Base-by-base conservation (phyloP, 2,329 filamentous ascomycete species). In the Fusarium subglutinans region DNA sequence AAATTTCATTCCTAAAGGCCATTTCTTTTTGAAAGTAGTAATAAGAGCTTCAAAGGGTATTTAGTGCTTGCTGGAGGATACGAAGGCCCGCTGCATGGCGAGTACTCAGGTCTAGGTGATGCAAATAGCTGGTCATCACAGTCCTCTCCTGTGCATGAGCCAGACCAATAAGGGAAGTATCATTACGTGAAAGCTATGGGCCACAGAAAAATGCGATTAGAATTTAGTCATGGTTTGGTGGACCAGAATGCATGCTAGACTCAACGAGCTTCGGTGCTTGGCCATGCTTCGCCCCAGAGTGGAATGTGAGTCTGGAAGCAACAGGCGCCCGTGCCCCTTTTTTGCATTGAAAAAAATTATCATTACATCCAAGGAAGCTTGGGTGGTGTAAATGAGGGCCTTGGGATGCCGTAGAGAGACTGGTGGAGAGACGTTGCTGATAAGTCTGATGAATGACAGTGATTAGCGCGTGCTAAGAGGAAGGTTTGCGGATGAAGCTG, bases 401-500 rank as follows among this genome's bases (percentile, higher is more conserved):
- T 58, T 6, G 28, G 41, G n/a, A 24, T 14, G 2, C 18, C 15
- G 22, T 1, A 30, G 44, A 24, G 59, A 48, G 35, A 51, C 65
- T 5, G 61, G 37, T 8, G 61, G 65, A 2, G 57, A 58, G 1
- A 40, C 58, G 7, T 61, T 72, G 26, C 40, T 73, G 14, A 12
- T 72, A 26, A 18, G 57, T 43, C 35, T 45, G 1, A 10, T 51
- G 41, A 45, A 62, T 7, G 70, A 70, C 6, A 54, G 24, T 44
- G 66, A 66, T 20, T 58, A 72, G 14, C 11, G n/a, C 14, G 54
- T 22, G 12, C 20, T 71, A 20, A 63, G 63, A n/a, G 20, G 28
- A 11, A 41, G 50, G 9, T 26, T n/a, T 15, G 50, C 61, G 15
- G n/a, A 64, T 26, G 26, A 61, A 41, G 22, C 35, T 41, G 30